Evolutionary conservation across 2,329 filamentous ascomycete genomes (phyloP).

Genomic region (Venturia oleaginea): DNA sequence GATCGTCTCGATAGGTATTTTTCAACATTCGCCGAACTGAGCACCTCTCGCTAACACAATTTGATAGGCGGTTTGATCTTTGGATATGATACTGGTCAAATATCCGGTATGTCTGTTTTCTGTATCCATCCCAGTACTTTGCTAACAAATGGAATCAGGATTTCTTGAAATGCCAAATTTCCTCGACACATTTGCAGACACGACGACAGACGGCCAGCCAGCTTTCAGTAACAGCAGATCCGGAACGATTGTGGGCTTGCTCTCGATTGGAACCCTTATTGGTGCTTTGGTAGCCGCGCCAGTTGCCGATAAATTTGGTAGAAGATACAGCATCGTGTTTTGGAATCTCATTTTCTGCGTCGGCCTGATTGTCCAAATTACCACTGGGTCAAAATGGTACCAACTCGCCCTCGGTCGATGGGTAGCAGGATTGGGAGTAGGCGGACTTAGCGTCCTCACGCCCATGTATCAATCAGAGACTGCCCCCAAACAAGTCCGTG

Average conservation of each 20-base stretch:
- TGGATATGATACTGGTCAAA: constrained; percentile 15
- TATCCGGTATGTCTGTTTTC: not conserved
- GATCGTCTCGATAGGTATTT: constrained; percentile 9
- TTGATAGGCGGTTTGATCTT: constrained; percentile 10
- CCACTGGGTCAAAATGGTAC: constrained; percentile 31
- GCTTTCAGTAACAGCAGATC: constrained; percentile 25
- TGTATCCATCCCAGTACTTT: not conserved
- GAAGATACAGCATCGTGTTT: constrained; percentile 39
- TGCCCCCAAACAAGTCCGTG: constrained; percentile 54
- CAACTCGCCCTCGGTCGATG: constrained; percentile 41
- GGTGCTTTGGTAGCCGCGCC: constrained; percentile 34
- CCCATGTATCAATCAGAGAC: constrained; percentile 59
- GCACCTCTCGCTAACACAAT: not conserved
- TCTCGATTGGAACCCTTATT: constrained; percentile 31
- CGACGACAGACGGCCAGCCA: constrained; percentile 4
- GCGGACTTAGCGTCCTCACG: constrained; percentile 39
- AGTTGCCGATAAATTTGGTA: constrained; percentile 46
- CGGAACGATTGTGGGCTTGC: constrained; percentile 30
- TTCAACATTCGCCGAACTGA: not conserved
- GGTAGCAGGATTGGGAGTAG: constrained; percentile 35
- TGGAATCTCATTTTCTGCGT: constrained; percentile 35
- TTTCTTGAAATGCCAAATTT: constrained; percentile 16
- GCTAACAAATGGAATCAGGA: constrained; percentile 7
- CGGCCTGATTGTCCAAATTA: constrained; percentile 36
- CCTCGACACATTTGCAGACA: constrained; percentile 13